These are phyloP conservation scores for Saturnispora dispora DNA, from an alignment of 805 yeast species.

Conservation along the genomic window DNA sequence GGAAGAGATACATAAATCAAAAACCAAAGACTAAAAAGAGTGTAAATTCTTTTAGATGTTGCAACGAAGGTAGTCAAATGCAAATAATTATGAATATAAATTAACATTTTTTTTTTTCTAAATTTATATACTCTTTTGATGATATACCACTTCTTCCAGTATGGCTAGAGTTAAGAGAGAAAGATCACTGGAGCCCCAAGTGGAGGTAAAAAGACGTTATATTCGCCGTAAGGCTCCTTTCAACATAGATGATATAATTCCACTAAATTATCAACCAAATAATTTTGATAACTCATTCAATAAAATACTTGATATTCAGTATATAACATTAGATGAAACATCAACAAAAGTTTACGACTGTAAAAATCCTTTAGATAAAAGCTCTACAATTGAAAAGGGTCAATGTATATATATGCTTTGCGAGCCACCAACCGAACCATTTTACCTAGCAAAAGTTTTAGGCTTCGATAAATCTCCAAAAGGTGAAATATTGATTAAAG, in stretches of 20 bases:
- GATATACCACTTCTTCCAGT: background rate
- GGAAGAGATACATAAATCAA: no score
- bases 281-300: conserved; percentile 34
- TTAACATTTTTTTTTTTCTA: background rate
- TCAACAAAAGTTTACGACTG: conserved; percentile 27
- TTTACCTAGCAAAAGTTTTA: conserved; percentile 75
- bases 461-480: conserved; percentile 55
- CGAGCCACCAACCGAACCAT: conserved; percentile 94
- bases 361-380: conserved; percentile 23
- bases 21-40: no score
- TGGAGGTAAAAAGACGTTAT: conserved; percentile 1
- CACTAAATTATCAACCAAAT: conserved; percentile 45
- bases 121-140: background rate
- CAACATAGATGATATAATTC: conserved; percentile 26
- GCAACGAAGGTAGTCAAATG: background rate
- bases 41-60: no score
- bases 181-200: background rate
- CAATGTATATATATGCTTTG: conserved; percentile 77
- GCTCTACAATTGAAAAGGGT: conserved; percentile 34
- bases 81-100: background rate
- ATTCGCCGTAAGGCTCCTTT: background rate
- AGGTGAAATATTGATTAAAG: conserved; percentile 24
- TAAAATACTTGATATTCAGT: conserved; percentile 31
- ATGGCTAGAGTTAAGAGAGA: conserved; percentile 5
- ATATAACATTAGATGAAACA: conserved; percentile 24